Percentiles rank a stretch among this genome's conserved stretches.
phyloP scores from a whole-genome alignment of 345 rosid species.

The Nephelium lappaceum region DNA sequence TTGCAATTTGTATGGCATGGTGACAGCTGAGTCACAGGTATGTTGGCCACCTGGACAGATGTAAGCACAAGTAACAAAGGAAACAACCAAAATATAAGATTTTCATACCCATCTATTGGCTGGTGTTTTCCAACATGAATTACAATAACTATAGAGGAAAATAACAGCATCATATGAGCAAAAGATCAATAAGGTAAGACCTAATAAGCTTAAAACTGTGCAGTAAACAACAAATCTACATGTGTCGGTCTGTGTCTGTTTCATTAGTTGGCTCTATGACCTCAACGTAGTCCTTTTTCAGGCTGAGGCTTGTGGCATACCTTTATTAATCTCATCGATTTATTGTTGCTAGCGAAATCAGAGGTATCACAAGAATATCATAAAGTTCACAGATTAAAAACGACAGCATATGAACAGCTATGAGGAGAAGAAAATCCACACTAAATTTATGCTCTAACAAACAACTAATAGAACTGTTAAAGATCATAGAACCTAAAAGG shows the following conservation, averaged over 20 bases:
- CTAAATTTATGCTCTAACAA: background rate
- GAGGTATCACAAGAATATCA: background rate
- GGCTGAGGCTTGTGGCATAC: background rate
- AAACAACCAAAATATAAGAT: slow-evolving; percentile 5
- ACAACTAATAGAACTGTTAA: background rate
- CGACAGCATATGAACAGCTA: background rate
- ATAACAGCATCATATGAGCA: background rate
- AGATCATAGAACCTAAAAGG: background rate
- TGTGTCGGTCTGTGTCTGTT: background rate
- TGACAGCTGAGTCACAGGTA: slow-evolving; percentile 1
- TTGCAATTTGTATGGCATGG: background rate
- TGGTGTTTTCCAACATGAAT: background rate
- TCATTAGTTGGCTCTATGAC: background rate
- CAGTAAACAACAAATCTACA: background rate
- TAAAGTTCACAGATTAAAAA: background rate
- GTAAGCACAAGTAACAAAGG: background rate
- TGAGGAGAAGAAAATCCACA: background rate
- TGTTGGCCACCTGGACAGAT: background rate
- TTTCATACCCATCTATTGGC: background rate
- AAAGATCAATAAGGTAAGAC: background rate
- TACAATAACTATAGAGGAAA: background rate
- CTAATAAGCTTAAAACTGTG: background rate
- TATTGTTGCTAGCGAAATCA: background rate
- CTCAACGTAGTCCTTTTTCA: background rate
- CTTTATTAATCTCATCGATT: background rate